Conservation (phyloP, 306 rosid species). For the Abrus precatorius region DNA sequence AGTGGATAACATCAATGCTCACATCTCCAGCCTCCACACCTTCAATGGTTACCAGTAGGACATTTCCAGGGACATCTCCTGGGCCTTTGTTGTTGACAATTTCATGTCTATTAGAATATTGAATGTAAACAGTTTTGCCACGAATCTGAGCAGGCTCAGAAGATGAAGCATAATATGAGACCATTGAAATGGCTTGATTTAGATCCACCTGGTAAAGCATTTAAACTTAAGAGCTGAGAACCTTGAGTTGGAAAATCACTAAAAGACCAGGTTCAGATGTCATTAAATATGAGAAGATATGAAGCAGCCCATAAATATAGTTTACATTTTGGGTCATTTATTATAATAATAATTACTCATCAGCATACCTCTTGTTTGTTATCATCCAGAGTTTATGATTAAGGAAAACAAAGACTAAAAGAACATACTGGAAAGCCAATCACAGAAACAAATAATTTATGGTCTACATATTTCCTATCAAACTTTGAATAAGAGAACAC, state of each 20-base stretch:
- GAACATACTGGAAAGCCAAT: constrained; percentile 8
- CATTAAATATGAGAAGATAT: constrained; percentile 28
- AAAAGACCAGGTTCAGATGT: not conserved
- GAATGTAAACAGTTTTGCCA: constrained; percentile 80
- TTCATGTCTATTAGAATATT: constrained; percentile 79
- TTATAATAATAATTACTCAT: not conserved
- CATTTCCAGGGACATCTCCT: constrained; percentile 83
- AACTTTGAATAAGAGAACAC: not conserved
- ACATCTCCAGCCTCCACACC: constrained; percentile 87
- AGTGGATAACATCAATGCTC: constrained; percentile 84
- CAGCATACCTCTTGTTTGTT: not conserved
- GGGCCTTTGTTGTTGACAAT: constrained; percentile 80
- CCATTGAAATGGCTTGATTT: constrained; percentile 85
- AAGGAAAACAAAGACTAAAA: not conserved
- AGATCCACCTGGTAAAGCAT: constrained; percentile 50
- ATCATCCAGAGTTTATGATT: not conserved
- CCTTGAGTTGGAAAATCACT: too few species aligned
- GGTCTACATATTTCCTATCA: not conserved
- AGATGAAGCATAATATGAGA: constrained; percentile 78
- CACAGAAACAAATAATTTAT: constrained; percentile 17
- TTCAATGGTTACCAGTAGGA: constrained; percentile 77
- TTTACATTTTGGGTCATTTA: not conserved
- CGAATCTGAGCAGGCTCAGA: constrained; percentile 84
- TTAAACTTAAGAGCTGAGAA: too few species aligned
- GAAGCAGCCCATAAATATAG: not conserved